Base-by-base conservation (phyloP, 495 filamentous ascomycete species). In the Lophium mytilinum region DNA sequence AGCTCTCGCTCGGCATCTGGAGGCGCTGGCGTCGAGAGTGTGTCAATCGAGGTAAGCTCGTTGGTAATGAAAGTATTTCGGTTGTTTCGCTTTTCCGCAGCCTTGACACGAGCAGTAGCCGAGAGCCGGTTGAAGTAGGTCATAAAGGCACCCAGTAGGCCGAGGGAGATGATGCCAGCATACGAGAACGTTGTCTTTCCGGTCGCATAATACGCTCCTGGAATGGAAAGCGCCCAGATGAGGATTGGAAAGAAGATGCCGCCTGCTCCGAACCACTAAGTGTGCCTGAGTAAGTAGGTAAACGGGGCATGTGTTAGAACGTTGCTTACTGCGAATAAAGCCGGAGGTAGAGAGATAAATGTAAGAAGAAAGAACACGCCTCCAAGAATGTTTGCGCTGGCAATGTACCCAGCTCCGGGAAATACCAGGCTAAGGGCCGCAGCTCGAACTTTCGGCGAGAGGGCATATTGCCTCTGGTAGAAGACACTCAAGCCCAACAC, bases 1-100 rank as follows among this genome's bases (percentile, higher is more conserved):
- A 41, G 39, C 8, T 41, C 34, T 72, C 74, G 9, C 71, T 76
- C 7, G 68, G 75, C n/a, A 76, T 73, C 0, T 41, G 39, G 39
- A 17, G 39, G 39, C 11, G 39, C 39, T 2, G 39, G 39, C 39
- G 39, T 41, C 17, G 39, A 12, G 4, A 41, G 17, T 17, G 39
- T 14, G 39, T 41, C 39, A 17, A 41, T 41, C 2, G 12, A 17
- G 39, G 39, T 14, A 17, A 41, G 39, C 17, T 41, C 39, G 17
- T 12, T 41, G 39, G 11, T 41, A 9, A 41, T 41, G 39, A 41
- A 41, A 4, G 11, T 17, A 17, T 41, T 41, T 41, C 39, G 39
- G 39, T 2, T 17, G 12, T 41, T 41, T 9, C 39, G 39, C 17
- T 41, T 41, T 12, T 12, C 39, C 3, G 39, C 9, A 9, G 39